These are phyloP conservation scores for Umbelopsis sp. DNA, from an alignment of 192 early-diverging fungal genomes.

Conservation along the genomic window DNA sequence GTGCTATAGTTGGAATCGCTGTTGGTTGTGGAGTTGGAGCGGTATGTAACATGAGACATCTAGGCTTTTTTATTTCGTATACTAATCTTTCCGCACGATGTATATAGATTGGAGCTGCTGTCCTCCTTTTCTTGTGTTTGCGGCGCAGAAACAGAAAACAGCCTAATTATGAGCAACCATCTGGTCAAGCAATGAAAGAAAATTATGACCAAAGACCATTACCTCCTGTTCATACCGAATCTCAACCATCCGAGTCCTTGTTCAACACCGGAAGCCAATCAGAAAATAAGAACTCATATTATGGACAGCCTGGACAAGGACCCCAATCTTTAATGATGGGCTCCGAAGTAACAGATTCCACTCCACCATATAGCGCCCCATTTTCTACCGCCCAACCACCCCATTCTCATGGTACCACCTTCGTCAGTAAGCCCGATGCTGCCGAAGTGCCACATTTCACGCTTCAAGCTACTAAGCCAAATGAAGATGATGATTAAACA, in stretches of 20 bases:
- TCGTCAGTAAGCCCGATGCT: slow-evolving; percentile 13
- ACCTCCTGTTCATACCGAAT: not conserved
- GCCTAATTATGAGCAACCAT: not conserved
- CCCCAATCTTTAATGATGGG: not conserved
- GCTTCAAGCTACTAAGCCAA: slow-evolving; percentile 10
- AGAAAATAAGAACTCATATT: not conserved
- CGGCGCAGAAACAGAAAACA: not conserved
- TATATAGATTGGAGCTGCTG: not conserved
- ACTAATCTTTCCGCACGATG: not conserved
- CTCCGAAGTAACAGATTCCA: not conserved
- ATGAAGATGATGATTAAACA: not conserved
- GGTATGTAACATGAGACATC: not conserved
- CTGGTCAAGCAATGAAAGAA: slow-evolving; percentile 1
- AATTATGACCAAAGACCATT: not conserved
- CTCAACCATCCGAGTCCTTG: not conserved
- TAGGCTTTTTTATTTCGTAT: not conserved
- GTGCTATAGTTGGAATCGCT: slow-evolving; percentile 22
- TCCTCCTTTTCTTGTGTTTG: not conserved
- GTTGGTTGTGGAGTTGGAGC: slow-evolving; percentile 7
- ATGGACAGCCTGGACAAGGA: not conserved
- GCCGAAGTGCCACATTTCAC: slow-evolving; percentile 9
- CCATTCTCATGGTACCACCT: not conserved
- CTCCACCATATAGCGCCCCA: not conserved
- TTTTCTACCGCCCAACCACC: not conserved
- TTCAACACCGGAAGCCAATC: slow-evolving; percentile 1